Evolutionary conservation across 2,329 filamentous ascomycete genomes (phyloP), one percentile per base, ranked within the genome.

Genomic region (Hymenotorrendiella dingleyae): DNA sequence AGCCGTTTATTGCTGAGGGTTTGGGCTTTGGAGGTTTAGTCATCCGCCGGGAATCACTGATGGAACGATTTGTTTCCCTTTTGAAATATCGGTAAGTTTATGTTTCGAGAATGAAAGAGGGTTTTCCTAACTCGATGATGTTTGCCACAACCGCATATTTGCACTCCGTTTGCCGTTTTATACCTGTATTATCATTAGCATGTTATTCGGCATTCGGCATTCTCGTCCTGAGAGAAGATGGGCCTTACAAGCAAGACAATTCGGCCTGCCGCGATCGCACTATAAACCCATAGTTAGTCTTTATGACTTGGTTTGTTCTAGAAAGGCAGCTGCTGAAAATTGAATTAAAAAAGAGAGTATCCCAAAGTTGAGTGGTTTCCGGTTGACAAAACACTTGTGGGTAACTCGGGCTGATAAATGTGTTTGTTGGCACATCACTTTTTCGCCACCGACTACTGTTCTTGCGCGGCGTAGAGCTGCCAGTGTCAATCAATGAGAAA

Each of bases 141-240:
- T 88, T 86, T 34, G 86, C 86, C 22, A 88, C 81, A 37, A 79
- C 76, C 0, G 83, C 85, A 66, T 90, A 90, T 62, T 73, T 75
- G 65, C 86, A 91, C 52, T 78, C 72, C 0, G 83, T 85, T 60
- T 88, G 83, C 33, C 86, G 72, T 64, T 89, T 90, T 56, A 87
- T 80, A 61, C 83, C 84, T 72, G 17, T n/a, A n/a, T n/a, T n/a
- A n/a, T n/a, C n/a, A n/a, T 7, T 69, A 53, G 64, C 28, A 54
- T 46, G 45, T 36, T 40, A 43, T 38, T 19, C 37, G 34, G n/a
- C 21, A 6, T 3, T n/a, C 16, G 14, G 3, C 36, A 10, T 10
- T 34, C 7, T 22, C 26, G 33, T 21, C 42, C 33, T 10, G n/a
- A n/a, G n/a, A n/a, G n/a, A n/a, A n/a, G n/a, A 22, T 6, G 14